Conservation (phyloP, 345 rosid genomes). For the Hirschfeldia incana region DNA sequence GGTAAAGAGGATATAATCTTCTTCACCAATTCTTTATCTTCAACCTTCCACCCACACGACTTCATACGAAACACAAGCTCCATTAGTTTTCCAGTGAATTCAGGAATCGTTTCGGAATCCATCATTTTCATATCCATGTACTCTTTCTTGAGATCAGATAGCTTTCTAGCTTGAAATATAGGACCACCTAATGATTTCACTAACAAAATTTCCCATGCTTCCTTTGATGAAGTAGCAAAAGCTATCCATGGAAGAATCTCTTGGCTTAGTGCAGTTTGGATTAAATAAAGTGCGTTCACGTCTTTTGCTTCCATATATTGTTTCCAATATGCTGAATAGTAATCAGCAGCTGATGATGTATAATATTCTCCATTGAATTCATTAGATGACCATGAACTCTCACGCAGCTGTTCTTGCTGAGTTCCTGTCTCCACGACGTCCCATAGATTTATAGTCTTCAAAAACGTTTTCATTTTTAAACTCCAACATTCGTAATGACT, state of each 20-base stretch:
- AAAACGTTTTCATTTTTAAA: background rate
- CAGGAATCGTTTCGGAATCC: background rate
- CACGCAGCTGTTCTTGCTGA: background rate
- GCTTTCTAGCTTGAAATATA: conserved; percentile 8
- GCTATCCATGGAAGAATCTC: conserved; percentile 21
- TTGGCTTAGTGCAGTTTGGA: background rate
- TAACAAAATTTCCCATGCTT: conserved; percentile 25
- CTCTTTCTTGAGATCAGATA: conserved; percentile 15
- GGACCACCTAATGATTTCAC: conserved; percentile 24
- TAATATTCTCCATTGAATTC: background rate
- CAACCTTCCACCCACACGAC: conserved; percentile 23
- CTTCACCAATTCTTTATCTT: conserved; percentile 13
- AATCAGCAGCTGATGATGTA: background rate
- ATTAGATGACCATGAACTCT: background rate
- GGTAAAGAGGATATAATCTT: conserved; percentile 27
- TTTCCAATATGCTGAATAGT: background rate
- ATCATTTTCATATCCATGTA: conserved; percentile 7
- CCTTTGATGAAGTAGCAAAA: conserved; percentile 21
- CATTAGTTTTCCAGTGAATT: background rate
- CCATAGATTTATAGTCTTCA: background rate
- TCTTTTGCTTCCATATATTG: conserved; percentile 13
- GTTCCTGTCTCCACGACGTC: conserved; percentile 15
- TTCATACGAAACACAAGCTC: conserved; percentile 29
- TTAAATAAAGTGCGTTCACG: background rate
- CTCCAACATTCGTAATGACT: conserved; percentile 13